Evolutionary conservation across 352 stramenopile genomes (phyloP), one percentile per base, ranked within the genome.

Genomic region (Globisporangium acanthophoron): DNA sequence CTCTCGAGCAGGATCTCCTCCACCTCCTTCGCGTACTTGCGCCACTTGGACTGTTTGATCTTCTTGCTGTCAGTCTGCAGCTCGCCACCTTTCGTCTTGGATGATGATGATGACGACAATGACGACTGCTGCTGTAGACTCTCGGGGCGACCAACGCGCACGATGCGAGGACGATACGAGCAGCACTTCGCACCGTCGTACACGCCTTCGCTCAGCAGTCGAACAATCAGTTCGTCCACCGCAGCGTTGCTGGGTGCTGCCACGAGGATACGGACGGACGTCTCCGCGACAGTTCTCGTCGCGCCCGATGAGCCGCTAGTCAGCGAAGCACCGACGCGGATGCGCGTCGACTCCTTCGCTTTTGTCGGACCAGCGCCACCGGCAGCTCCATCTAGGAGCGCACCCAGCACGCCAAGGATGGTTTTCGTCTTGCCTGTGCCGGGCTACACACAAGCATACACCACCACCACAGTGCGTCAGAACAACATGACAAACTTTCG

Each of bases 341-440:
- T 85, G n/a, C 78, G 72, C 13, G 80, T 67, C 20, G 79, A 85
- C 1, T 66, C 76, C 45, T 85, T 75, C 16, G 74, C 46, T 57
- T 88, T 81, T 27, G 71, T 60, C 16, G 76, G 54, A 5, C 71
- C 68, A 3, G 69, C 73, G 6, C 91, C 50, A 3, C 24, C 24
- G 24, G 78, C 81, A 39, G 76, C 79, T 20, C 81, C 79, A 52
- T 89, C 81, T n/a, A 94, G 67, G 46, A 94, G 63, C 20, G 84
- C 78, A 56, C 71, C 90, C 35, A 90, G 63, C 8, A 92, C 65
- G 8, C 84, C 84, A 1, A 94, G 55, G 52, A 94, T 88, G 1
- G 84, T 94, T 60, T 90, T 90, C 2, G 81, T 91, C 69, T 94
- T 94, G 18, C 84, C 84, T 43, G 84, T 94, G 20, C 84, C 84